Base-by-base conservation (phyloP, 2,329 filamentous ascomycete genomes). In the Clathrospora elynae region DNA sequence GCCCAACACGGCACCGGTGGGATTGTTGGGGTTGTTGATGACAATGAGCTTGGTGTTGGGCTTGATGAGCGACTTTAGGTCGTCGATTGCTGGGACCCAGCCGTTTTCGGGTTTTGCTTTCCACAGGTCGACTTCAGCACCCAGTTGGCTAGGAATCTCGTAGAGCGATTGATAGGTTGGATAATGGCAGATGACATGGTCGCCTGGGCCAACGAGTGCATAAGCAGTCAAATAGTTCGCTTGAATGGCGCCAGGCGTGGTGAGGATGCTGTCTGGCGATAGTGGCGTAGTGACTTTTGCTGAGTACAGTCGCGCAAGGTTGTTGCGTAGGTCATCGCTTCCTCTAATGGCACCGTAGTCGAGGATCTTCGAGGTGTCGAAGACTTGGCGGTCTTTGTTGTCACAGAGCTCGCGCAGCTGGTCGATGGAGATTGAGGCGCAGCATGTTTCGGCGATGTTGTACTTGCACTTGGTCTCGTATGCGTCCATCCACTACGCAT, bases 221-320 rank as follows among this genome's bases (percentile, higher is more conserved):
- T 91, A 91, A 6, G 93, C 78, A 2, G 84, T 73, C n/a, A 93
- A 72, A 57, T 90, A 88, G 62, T 95, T 95, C n/a, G 89, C 90
- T 5, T 82, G 78, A 35, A 95, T 95, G 10, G 88, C 89, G 7
- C 90, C 90, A 19, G 86, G 82, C 0, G 88, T 89, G 45, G 92
- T 84, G 38, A 95, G 70, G 26, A 95, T 78, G 57, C 87, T 83
- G 11, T 90, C 82, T 1, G 65, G 72, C 12, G 76, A 68, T 8
- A 82, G 64, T 4, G 73, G 72, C 1, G 68, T 72, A 1, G 69
- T 66, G 48, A 71, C 71, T 49, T 82, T 79, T 14, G 76, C 75
- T 4, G 82, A 82, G 62, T 88, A 88, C 3, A 88, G 74, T 12
- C 77, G 73, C 5, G 86, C 80, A 10, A 93, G 77, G 31, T 83